Evolutionary conservation across 2,329 filamentous ascomycete species (phyloP).

Genomic region (Epichloe coenophiala): DNA sequence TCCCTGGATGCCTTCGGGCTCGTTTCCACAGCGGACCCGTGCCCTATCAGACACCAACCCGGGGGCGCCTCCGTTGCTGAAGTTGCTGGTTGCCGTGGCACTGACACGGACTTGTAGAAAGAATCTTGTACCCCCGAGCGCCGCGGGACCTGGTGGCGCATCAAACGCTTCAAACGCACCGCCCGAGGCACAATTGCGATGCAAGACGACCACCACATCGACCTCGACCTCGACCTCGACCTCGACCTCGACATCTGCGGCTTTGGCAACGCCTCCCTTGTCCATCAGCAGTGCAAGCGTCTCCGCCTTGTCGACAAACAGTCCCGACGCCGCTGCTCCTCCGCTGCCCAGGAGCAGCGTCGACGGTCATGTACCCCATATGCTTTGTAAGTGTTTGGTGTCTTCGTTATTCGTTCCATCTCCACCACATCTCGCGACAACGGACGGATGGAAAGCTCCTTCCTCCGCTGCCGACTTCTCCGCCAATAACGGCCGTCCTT

Average conservation of each 20-base stretch:
- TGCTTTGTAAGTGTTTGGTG: conserved; percentile 30
- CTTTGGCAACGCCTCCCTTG: conserved; percentile 2
- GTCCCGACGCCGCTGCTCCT: neutral
- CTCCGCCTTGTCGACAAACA: conserved; percentile 17
- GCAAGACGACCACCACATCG: conserved; percentile 4
- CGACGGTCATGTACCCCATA: conserved; percentile 33
- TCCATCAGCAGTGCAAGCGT: conserved; percentile 13
- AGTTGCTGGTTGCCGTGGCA: neutral
- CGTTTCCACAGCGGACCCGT: neutral
- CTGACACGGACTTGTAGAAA: conserved; percentile 25
- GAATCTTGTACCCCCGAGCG: conserved; percentile 26
- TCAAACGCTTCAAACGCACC: conserved; percentile 5
- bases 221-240: neutral
- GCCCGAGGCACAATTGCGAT: conserved; percentile 26
- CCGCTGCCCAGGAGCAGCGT: conserved; percentile 8
- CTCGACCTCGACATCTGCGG: neutral
- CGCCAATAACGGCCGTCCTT: neutral
- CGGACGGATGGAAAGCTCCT: neutral
- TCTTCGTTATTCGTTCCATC: too few species aligned
- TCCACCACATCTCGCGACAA: neutral
- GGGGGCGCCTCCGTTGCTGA: neutral
- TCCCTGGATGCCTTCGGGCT: neutral
- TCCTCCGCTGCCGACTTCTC: neutral
- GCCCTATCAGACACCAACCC: neutral
- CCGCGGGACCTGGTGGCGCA: too few species aligned